Percentiles rank a stretch among this genome's conserved stretches.
phyloP scores from a whole-genome alignment of 805 yeast species.

The Wickerhamiella shivajii region DNA sequence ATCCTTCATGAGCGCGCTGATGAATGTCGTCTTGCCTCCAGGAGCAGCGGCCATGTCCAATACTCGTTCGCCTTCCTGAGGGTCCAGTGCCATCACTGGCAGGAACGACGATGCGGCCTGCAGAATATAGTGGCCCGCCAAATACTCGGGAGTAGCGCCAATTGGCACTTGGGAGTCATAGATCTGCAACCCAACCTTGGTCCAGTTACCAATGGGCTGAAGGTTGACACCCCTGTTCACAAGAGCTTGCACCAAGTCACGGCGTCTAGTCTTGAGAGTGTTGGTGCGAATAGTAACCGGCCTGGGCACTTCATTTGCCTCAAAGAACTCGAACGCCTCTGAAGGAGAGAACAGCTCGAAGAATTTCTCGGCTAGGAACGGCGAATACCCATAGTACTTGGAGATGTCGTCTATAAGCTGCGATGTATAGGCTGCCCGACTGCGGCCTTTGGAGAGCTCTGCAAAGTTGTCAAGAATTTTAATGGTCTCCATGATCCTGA shows the following conservation, averaged over 20 bases:
- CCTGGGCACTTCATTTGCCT: conserved; percentile 93
- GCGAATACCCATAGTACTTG: conserved; percentile 86
- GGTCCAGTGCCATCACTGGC: conserved; percentile 95
- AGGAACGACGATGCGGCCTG: conserved; percentile 97
- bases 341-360: conserved; percentile 85
- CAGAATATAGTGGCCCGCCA: conserved; percentile 92
- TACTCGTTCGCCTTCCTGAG: conserved; percentile 92
- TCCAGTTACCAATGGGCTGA: conserved; percentile 96
- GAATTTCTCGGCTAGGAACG: conserved; percentile 82
- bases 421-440: conserved; percentile 68
- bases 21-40: conserved; percentile 95
- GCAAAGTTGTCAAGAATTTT: conserved; percentile 84
- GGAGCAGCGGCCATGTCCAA: conserved; percentile 99
- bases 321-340: conserved; percentile 96
- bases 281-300: conserved; percentile 97
- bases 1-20: conserved; percentile 92
- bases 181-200: conserved; percentile 92
- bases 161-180: conserved; percentile 99
- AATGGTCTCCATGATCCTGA: conserved; percentile 89
- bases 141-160: conserved; percentile 98
- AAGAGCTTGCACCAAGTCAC: conserved; percentile 88
- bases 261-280: conserved; percentile 83
- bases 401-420: conserved; percentile 76
- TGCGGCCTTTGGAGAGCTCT: conserved; percentile 43
- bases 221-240: conserved; percentile 94